These are phyloP conservation scores for Lepidium sativum DNA, from an alignment of 345 rosid species.

Conservation along the genomic window DNA sequence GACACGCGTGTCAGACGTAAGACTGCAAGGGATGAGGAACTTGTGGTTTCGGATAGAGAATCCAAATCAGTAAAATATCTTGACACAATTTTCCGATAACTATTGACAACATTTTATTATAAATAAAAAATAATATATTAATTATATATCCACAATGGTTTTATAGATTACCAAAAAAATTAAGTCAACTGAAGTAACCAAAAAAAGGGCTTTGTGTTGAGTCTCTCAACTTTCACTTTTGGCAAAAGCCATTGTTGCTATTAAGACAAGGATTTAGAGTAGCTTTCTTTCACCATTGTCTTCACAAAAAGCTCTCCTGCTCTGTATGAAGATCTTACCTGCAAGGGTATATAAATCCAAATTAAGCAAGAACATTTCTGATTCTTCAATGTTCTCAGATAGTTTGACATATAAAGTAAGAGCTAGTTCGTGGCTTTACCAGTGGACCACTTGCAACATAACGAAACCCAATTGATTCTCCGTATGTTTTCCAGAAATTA, in stretches of 20 bases:
- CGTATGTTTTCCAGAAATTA: conserved; percentile 87
- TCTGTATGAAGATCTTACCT: conserved; percentile 94
- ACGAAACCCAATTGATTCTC: conserved; percentile 92
- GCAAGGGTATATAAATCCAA: conserved; percentile 11
- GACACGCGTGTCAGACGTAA: conserved; percentile 16
- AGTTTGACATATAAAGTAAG: neutral
- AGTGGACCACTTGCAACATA: conserved; percentile 96
- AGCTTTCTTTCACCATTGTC: conserved; percentile 82
- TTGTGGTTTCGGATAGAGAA: conserved; percentile 9
- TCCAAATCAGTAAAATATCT: conserved; percentile 2
- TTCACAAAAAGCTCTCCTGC: conserved; percentile 93
- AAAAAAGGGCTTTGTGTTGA: neutral
- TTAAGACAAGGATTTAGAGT: conserved; percentile 3
- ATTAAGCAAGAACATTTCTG: conserved; percentile 1
- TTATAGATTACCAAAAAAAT: neutral
- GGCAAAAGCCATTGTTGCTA: neutral
- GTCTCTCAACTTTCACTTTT: neutral
- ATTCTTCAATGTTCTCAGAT: neutral
- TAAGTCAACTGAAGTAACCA: neutral
- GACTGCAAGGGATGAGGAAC: conserved; percentile 4
- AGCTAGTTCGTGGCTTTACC: conserved; percentile 40
- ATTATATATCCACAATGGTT: neutral
- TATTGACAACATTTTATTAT: too few relatives aligned
- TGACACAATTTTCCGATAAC: neutral
- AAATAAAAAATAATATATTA: neutral